A percentile compares a stretch with the other conserved stretches of the same genome.
phyloP scores from a whole-genome alignment of 768 basidiomycete species.

The Mycena crocata region DNA sequence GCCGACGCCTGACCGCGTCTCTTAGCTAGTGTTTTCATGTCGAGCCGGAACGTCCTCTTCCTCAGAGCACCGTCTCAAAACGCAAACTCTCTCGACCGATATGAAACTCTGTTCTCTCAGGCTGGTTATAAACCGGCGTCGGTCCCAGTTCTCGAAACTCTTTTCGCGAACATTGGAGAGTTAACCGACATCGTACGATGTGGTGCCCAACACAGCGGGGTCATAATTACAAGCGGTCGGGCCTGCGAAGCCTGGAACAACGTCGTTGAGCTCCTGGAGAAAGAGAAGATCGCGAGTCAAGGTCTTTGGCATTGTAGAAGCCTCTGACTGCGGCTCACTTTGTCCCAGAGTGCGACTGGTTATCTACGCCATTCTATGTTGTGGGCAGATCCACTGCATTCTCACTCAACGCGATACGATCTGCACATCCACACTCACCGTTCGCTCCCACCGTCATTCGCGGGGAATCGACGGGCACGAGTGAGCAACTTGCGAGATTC shows the following conservation, averaged over 20 bases:
- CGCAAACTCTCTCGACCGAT: constrained; percentile 60
- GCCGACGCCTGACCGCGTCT: constrained; percentile 5
- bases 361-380: constrained; percentile 76
- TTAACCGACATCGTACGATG: constrained; percentile 56
- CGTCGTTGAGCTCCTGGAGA: constrained; percentile 47
- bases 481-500: constrained; percentile 73
- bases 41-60: constrained; percentile 55
- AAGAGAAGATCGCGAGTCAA: constrained; percentile 4
- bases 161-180: constrained; percentile 57
- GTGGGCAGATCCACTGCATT: constrained; percentile 77
- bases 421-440: constrained; percentile 37
- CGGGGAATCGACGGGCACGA: constrained; percentile 70
- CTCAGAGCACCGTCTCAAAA: constrained; percentile 54
- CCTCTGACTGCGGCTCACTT: constrained; percentile 3
- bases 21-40: background rate
- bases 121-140: constrained; percentile 66
- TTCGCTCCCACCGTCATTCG: constrained; percentile 47
- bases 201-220: constrained; percentile 63
- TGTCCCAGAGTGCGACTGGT: constrained; percentile 59
- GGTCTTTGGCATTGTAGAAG: background rate
- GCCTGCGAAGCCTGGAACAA: constrained; percentile 78
- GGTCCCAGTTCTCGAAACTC: constrained; percentile 80
- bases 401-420: constrained; percentile 52
- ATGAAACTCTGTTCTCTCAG: constrained; percentile 61
- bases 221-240: constrained; percentile 84